A percentile compares a stretch with the other conserved stretches of the same genome.
These are phyloP conservation scores for Neurospora intermedia DNA, from an alignment of 495 filamentous ascomycete species.

Conservation along the genomic window DNA sequence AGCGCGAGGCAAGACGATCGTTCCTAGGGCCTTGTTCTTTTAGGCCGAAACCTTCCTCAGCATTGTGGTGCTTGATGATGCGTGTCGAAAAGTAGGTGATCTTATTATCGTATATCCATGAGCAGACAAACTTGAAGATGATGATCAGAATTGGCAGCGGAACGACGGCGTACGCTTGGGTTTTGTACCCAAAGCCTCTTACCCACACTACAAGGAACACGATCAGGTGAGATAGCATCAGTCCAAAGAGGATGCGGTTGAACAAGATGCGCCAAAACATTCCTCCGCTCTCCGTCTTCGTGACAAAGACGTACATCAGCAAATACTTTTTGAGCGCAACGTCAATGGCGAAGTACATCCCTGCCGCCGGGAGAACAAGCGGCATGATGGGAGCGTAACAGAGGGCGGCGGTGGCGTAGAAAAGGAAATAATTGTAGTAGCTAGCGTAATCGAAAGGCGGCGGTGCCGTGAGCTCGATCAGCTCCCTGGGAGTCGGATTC, in stretches of 20 bases:
- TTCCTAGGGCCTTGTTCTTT: conserved; percentile 37
- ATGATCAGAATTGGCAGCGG: conserved; percentile 76
- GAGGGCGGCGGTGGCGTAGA: conserved; percentile 81
- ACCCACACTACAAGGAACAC: conserved; percentile 65
- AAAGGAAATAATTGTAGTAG: conserved; percentile 96
- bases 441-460: conserved; percentile 88
- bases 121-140: conserved; percentile 81
- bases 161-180: conserved; percentile 52
- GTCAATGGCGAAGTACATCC: conserved; percentile 83
- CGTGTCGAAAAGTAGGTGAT: conserved; percentile 64
- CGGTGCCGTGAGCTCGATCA: conserved; percentile 89
- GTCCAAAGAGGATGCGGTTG: conserved; percentile 82
- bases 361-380: conserved; percentile 78
- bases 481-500: conserved; percentile 78
- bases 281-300: conserved; percentile 93
- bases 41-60: conserved; percentile 26
- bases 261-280: conserved; percentile 83
- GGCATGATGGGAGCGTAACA: conserved; percentile 83
- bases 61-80: conserved; percentile 47
- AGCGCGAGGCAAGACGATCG: conserved; percentile 69
- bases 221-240: conserved; percentile 67
- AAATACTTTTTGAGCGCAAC: conserved; percentile 90
- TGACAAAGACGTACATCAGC: conserved; percentile 87
- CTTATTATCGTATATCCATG: conserved; percentile 60
- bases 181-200: conserved; percentile 38